Conservation (phyloP, 2,329 filamentous ascomycete genomes). For the Cryoendolithus antarcticus region DNA sequence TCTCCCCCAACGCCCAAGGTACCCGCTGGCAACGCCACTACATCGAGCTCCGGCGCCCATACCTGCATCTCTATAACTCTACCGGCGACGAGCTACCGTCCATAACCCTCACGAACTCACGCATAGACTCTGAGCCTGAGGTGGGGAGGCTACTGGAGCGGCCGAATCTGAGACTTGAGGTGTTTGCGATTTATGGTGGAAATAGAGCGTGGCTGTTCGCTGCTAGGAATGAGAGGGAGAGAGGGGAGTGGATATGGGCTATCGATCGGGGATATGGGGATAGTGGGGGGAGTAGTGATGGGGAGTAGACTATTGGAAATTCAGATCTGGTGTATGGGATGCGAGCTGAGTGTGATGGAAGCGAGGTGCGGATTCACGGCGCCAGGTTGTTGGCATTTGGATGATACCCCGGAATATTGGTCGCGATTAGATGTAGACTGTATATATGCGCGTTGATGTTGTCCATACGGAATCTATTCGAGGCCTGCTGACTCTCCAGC, state of each 20-base stretch:
- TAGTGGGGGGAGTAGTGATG: conserved; percentile 2
- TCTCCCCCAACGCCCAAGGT: conserved; percentile 64
- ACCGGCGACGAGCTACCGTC: conserved; percentile 85
- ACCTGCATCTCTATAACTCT: conserved; percentile 77
- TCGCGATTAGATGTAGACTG: too few relatives aligned
- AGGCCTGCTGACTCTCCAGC: too few relatives aligned
- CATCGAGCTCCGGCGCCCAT: conserved; percentile 81
- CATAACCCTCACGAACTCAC: conserved; percentile 75
- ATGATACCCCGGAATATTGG: too few relatives aligned
- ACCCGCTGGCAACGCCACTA: conserved; percentile 85
- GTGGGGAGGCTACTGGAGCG: conserved; percentile 59
- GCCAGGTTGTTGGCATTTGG: too few relatives aligned
- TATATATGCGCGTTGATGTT: too few relatives aligned
- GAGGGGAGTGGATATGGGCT: conserved; percentile 92
- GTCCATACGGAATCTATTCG: too few relatives aligned
- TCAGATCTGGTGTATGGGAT: not conserved
- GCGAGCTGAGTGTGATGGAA: too few relatives aligned
- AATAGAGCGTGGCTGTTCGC: conserved; percentile 95
- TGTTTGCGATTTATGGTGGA: conserved; percentile 89
- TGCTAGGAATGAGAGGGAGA: conserved; percentile 76
- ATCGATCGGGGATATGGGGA: conserved; percentile 70
- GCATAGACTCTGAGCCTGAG: conserved; percentile 86
- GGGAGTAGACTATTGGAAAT: not conserved
- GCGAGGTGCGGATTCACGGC: too few relatives aligned
- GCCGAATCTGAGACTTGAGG: conserved; percentile 28